A percentile compares a stretch with the other conserved stretches of the same genome.
Evolutionary conservation across 2,329 filamentous ascomycete species (phyloP).

Genomic region (Peltaster fructicola): DNA sequence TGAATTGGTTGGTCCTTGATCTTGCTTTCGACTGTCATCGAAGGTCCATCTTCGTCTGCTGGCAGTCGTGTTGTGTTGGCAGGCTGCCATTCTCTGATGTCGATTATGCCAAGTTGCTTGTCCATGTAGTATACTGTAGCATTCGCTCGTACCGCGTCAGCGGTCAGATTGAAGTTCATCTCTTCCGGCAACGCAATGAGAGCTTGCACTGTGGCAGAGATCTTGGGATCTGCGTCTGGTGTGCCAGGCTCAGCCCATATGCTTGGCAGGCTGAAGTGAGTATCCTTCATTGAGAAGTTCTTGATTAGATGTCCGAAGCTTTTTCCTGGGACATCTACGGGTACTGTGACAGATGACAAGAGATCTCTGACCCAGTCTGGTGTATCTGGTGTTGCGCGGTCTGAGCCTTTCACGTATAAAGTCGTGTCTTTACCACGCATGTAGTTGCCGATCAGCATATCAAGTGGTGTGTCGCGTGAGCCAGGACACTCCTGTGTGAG

Average conservation of each 20-base stretch:
- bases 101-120: slow-evolving; percentile 62
- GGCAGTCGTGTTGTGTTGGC: slow-evolving; percentile 62
- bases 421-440: slow-evolving; percentile 63
- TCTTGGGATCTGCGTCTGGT: slow-evolving; percentile 54
- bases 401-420: slow-evolving; percentile 67
- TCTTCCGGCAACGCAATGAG: slow-evolving; percentile 64
- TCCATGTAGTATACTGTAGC: slow-evolving; percentile 67
- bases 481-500: slow-evolving; percentile 60
- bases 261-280: slow-evolving; percentile 71
- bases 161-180: slow-evolving; percentile 69
- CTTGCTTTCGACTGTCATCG: slow-evolving; percentile 55
- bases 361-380: slow-evolving; percentile 72
- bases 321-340: slow-evolving; percentile 66
- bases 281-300: slow-evolving; percentile 72
- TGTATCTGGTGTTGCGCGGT: slow-evolving; percentile 45
- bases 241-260: slow-evolving; percentile 59
- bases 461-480: slow-evolving; percentile 64
- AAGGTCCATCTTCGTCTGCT: slow-evolving; percentile 36
- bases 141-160: slow-evolving; percentile 56
- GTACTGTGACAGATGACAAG: slow-evolving; percentile 63
- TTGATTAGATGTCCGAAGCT: slow-evolving; percentile 69
- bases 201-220: slow-evolving; percentile 71
- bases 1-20: slow-evolving; percentile 66
- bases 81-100: slow-evolving; percentile 65
- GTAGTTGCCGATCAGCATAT: slow-evolving; percentile 63